Percentiles rank a stretch among this genome's conserved stretches.
Evolutionary conservation across 306 rosid species (phyloP).

Genomic region (Begonia loranthoides): DNA sequence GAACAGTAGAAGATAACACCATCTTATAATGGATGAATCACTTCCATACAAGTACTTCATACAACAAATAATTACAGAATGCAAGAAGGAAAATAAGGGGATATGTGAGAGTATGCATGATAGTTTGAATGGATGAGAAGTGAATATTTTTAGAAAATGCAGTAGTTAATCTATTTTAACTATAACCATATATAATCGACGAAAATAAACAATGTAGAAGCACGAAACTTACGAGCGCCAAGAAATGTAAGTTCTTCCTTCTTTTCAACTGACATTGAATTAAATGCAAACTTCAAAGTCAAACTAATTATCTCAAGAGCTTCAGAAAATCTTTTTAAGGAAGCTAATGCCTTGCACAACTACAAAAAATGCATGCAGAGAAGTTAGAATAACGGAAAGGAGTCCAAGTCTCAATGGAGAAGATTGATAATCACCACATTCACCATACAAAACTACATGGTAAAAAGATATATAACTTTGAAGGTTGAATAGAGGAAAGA

Average conservation of each 20-base stretch:
- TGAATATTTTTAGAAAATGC: too few relatives aligned
- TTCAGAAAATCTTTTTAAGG: slow-evolving; percentile 59
- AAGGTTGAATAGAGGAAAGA: slow-evolving; percentile 7
- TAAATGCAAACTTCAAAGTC: slow-evolving; percentile 43
- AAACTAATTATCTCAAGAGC: slow-evolving; percentile 72
- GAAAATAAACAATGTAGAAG: slow-evolving; percentile 3
- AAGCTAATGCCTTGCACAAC: slow-evolving; percentile 80
- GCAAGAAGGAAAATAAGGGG: not conserved
- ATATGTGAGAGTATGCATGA: too few relatives aligned
- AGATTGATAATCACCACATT: not conserved
- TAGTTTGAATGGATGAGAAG: too few relatives aligned
- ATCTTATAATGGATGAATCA: not conserved
- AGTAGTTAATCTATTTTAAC: too few relatives aligned
- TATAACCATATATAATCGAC: not conserved
- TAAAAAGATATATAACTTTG: not conserved
- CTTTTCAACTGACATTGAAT: slow-evolving; percentile 37
- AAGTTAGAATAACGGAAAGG: slow-evolving; percentile 2
- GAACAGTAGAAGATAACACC: not conserved
- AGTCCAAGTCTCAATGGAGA: not conserved
- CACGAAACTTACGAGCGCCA: slow-evolving; percentile 61
- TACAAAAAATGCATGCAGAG: slow-evolving; percentile 19
- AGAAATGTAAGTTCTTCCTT: slow-evolving; percentile 72
- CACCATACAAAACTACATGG: not conserved
- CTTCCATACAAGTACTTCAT: too few relatives aligned
- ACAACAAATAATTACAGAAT: not conserved